phyloP scores from a whole-genome alignment of 805 yeast species.

The Isabelozyma gotoi region DNA sequence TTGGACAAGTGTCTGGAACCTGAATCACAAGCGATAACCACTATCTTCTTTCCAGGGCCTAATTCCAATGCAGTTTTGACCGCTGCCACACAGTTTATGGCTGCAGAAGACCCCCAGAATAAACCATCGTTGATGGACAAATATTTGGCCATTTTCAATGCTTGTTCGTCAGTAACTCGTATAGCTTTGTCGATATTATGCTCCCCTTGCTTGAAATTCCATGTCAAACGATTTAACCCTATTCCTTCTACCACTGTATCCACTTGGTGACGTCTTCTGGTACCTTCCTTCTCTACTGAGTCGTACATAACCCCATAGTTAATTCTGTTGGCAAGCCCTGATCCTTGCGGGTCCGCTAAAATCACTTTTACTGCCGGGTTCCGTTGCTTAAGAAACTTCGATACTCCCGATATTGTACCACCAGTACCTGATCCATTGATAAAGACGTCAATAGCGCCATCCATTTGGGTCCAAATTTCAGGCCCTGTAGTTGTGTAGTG shows the following conservation, averaged over 20 bases:
- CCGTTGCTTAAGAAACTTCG: conserved; percentile 71
- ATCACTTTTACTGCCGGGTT: conserved; percentile 47
- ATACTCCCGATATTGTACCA: conserved; percentile 92
- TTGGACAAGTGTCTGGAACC: conserved; percentile 89
- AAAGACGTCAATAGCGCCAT: conserved; percentile 66
- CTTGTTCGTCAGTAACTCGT: conserved; percentile 76
- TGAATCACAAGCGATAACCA: conserved; percentile 87
- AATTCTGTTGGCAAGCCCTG: conserved; percentile 83
- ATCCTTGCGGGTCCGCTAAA: conserved; percentile 94
- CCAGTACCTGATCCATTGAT: conserved; percentile 96
- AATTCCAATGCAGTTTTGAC: conserved; percentile 47
- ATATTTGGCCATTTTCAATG: conserved; percentile 84
- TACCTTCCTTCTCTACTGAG: conserved; percentile 84
- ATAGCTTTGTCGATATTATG: conserved; percentile 71
- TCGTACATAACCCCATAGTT: conserved; percentile 95
- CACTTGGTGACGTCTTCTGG: conserved; percentile 92
- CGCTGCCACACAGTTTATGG: conserved; percentile 91
- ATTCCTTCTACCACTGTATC: conserved; percentile 94
- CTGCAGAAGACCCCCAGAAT: conserved; percentile 91
- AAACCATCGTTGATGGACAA: conserved; percentile 82
- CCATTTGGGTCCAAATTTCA: conserved; percentile 78
- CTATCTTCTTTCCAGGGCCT: conserved; percentile 65
- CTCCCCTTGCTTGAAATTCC: conserved; percentile 75
- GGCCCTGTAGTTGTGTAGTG: conserved; percentile 90
- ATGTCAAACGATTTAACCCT: conserved; percentile 84